Conservation (phyloP, 2,329 filamentous ascomycete species). For the Incumbomyces lentus region DNA sequence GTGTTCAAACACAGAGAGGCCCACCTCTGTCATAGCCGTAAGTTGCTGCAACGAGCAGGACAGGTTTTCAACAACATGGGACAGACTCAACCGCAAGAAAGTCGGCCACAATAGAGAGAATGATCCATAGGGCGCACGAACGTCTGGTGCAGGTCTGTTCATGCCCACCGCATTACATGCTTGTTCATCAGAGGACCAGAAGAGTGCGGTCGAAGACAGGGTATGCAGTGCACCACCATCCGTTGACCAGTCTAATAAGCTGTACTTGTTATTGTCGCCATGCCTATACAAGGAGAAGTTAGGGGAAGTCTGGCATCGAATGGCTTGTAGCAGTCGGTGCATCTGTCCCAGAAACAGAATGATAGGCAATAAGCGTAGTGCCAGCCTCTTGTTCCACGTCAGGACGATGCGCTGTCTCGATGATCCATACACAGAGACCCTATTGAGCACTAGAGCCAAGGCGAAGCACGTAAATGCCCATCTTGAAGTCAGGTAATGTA, state of each 20-base stretch:
- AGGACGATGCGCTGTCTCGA: slow-evolving; percentile 71
- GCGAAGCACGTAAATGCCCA: slow-evolving; percentile 85
- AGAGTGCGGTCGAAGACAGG: slow-evolving; percentile 60
- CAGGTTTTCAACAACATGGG: slow-evolving; percentile 81
- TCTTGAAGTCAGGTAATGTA: slow-evolving; percentile 80
- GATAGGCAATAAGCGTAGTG: slow-evolving; percentile 62
- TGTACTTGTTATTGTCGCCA: slow-evolving; percentile 54
- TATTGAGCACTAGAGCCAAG: slow-evolving; percentile 78
- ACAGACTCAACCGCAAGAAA: slow-evolving; percentile 48
- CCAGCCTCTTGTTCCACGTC: slow-evolving; percentile 59
- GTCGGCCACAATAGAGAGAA: slow-evolving; percentile 53
- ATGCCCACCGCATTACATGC: slow-evolving; percentile 70
- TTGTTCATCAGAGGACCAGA: slow-evolving; percentile 61
- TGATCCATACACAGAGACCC: slow-evolving; percentile 87
- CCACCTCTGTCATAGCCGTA: slow-evolving; percentile 70
- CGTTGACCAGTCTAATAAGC: slow-evolving; percentile 59
- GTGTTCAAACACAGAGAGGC: slow-evolving; percentile 94
- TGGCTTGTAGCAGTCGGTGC: slow-evolving; percentile 62
- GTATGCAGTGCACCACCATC: slow-evolving; percentile 61
- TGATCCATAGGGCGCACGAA: slow-evolving; percentile 60
- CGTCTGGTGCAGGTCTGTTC: slow-evolving; percentile 44
- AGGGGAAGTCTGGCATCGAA: slow-evolving; percentile 82
- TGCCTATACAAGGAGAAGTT: slow-evolving; percentile 60
- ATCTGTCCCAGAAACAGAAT: slow-evolving; percentile 60
- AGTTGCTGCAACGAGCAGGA: slow-evolving; percentile 80